phyloP scores from a whole-genome alignment of 192 early-diverging fungal species.

The Coemansia sp. region DNA sequence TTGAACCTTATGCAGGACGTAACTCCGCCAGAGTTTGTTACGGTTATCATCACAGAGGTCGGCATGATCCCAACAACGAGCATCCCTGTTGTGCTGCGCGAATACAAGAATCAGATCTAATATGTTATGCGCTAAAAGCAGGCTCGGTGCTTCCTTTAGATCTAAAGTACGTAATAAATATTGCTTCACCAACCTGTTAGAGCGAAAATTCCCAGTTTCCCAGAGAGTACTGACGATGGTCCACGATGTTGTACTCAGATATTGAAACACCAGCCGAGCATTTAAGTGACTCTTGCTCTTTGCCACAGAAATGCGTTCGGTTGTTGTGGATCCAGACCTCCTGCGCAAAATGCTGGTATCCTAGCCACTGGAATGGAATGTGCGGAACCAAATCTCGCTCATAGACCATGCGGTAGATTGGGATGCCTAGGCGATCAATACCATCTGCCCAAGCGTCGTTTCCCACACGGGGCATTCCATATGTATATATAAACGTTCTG shows the following conservation, averaged over 20 bases:
- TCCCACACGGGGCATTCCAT: conserved; percentile 49
- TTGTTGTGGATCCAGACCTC: conserved; percentile 51
- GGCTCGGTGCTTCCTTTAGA: too few species aligned
- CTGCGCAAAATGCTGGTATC: conserved; percentile 43
- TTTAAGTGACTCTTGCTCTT: conserved; percentile 15
- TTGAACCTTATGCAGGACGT: conserved; percentile 93
- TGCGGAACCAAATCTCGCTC: conserved; percentile 50
- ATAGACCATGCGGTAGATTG: conserved; percentile 37
- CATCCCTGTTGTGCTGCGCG: conserved; percentile 69
- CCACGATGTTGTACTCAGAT: conserved; percentile 33
- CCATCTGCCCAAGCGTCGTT: conserved; percentile 40
- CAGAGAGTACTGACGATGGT: conserved; percentile 39
- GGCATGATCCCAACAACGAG: conserved; percentile 90
- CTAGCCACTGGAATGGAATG: conserved; percentile 51
- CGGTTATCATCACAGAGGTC: conserved; percentile 86
- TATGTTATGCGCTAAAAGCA: too few species aligned
- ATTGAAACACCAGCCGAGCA: conserved; percentile 31
- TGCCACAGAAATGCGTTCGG: conserved; percentile 39
- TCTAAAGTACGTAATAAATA: too few species aligned
- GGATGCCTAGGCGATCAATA: conserved; percentile 24
- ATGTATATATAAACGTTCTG: conserved; percentile 45
- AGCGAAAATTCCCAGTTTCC: conserved; percentile 27
- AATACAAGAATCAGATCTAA: conserved; percentile 50
- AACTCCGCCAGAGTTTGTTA: conserved; percentile 91
- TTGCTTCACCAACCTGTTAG: too few species aligned